phyloP scores from a whole-genome alignment of 495 filamentous ascomycete species.

The Pseudotulostoma volvatum region DNA sequence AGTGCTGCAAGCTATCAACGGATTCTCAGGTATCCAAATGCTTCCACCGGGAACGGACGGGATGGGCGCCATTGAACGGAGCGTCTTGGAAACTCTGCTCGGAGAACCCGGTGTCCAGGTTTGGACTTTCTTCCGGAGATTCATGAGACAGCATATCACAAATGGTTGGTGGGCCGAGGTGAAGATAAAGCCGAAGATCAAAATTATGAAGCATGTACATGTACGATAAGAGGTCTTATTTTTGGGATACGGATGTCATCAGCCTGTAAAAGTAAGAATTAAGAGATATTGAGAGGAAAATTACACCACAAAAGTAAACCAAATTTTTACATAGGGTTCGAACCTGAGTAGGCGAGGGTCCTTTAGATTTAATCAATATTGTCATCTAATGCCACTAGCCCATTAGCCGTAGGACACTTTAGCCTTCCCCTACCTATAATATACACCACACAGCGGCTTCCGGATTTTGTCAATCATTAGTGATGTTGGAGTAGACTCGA shows the following conservation, averaged over 20 bases:
- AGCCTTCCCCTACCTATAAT: no score
- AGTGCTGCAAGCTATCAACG: conserved; percentile 47
- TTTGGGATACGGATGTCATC: not conserved
- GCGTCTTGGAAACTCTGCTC: conserved; percentile 11
- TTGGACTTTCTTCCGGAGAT: conserved; percentile 12
- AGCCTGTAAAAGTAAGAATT: no score
- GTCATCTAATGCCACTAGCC: no score
- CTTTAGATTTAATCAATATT: no score
- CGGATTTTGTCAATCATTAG: no score
- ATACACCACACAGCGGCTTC: no score
- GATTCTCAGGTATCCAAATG: conserved; percentile 54
- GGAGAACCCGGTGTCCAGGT: conserved; percentile 10
- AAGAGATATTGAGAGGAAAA: no score
- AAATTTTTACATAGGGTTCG: no score
- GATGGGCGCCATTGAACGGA: conserved; percentile 16
- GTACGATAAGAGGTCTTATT: conserved; percentile 5
- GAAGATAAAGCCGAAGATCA: conserved; percentile 24
- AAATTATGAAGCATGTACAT: conserved; percentile 13
- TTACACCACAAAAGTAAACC: no score
- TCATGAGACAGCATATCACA: conserved; percentile 10
- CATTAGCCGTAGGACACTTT: no score
- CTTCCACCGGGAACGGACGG: conserved; percentile 35
- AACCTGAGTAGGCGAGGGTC: no score
- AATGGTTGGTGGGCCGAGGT: conserved; percentile 30
- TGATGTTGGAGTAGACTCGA: no score